Conservation (phyloP, 2,329 filamentous ascomycete genomes). For the Calonectria henricotiae region DNA sequence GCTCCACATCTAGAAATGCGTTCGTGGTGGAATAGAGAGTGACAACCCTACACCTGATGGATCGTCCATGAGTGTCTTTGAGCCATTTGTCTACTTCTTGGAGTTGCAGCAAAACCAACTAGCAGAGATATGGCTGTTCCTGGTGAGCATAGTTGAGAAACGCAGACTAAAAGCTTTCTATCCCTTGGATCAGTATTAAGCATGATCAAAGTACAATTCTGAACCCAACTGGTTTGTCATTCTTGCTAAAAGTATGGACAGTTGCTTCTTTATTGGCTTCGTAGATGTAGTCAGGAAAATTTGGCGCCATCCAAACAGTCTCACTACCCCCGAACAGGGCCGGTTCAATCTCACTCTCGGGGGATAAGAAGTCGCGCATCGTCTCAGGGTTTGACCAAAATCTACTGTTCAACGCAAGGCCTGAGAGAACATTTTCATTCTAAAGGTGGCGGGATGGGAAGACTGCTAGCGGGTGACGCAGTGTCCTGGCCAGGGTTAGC, state of each 20-base stretch:
- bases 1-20: background rate
- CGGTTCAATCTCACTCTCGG: background rate
- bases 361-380: background rate
- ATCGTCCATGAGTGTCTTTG: background rate
- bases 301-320: background rate
- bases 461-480: background rate
- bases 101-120: background rate
- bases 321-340: background rate
- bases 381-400: background rate
- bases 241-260: background rate
- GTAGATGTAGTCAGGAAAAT: background rate
- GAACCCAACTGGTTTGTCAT: background rate
- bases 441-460: background rate
- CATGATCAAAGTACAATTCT: background rate
- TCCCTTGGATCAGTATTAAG: background rate
- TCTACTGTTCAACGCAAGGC: background rate
- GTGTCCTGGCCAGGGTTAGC: background rate
- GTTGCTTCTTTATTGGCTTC: background rate
- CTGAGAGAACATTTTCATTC: background rate
- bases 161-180: background rate
- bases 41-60: background rate
- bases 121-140: background rate
- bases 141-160: background rate
- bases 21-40: background rate
- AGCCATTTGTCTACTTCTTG: background rate